Base-by-base conservation (phyloP, 768 basidiomycete genomes). In the Leccinum subgranulosum region DNA sequence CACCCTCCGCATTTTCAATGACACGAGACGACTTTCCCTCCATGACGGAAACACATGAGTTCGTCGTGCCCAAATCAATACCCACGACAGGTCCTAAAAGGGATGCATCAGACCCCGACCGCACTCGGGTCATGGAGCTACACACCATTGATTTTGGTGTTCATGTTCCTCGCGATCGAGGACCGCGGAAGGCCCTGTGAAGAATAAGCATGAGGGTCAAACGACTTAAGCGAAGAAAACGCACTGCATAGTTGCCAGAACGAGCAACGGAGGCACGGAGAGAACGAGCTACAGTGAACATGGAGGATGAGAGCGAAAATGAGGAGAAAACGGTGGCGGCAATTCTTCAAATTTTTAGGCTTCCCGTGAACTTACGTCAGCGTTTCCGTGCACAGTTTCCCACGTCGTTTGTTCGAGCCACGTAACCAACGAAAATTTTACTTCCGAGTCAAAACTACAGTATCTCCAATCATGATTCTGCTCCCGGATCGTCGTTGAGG, bases 1-100 rank as follows among this genome's bases (percentile, higher is more conserved):
- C 91, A 79, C 97, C 96, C 79, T 98, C 96, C 6, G 95, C 79
- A 79, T 98, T 98, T 77, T 98, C 97, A 64, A 99, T 89, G 62
- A 98, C 96, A 64, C 92, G 89, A 51, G 95, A 84, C 34, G 87
- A 88, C 79, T 96, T 87, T 64, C 93, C 95, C 79, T 98, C 95
- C 92, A 96, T 97, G 60, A 97, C 83, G 50, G 90, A 86, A 57
- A 94, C 92, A 73, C 91, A 94, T 50, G 92, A 94, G 75, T 92
- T 92, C 29, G 92, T 93, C 39, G 91, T 93, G 41, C 94, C 95
- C 79, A 98, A 81, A 78, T 98, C 95, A 79, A 98, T 98, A 79
- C 95, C 93, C 73, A 95, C 81, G 58, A 97, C 93, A 52, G 94
- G 92, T 61, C 90, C 91, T 88, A 33, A 52, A 0, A 29, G 1